These are phyloP conservation scores for Talaromyces nanjingensis DNA, from an alignment of 495 filamentous ascomycete genomes.

Conservation along the genomic window DNA sequence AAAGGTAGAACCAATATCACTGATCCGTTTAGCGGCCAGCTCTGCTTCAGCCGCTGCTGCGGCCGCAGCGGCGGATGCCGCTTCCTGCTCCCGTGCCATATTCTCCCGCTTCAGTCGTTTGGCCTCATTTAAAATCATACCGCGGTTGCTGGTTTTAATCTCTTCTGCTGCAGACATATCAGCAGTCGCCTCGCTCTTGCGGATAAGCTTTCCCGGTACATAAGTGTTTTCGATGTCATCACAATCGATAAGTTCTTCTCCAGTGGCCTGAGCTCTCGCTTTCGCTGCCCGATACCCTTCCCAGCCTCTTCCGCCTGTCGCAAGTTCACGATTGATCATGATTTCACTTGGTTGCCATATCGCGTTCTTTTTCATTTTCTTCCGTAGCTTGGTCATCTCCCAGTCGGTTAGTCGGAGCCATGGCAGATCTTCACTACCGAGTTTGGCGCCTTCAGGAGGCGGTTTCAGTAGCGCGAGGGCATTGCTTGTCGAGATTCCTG, in stretches of 20 bases:
- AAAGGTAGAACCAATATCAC: slow-evolving; percentile 45
- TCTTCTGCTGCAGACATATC: slow-evolving; percentile 29
- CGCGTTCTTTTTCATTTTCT: slow-evolving; percentile 99
- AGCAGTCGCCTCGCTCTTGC: slow-evolving; percentile 42
- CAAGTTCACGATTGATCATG: slow-evolving; percentile 89
- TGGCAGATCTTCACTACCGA: slow-evolving; percentile 70
- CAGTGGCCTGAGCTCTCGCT: slow-evolving; percentile 57
- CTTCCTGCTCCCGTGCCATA: slow-evolving; percentile 55
- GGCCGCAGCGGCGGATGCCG: slow-evolving; percentile 39
- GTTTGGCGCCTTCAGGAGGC: slow-evolving; percentile 66
- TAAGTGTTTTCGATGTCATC: slow-evolving; percentile 40
- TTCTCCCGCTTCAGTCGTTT: slow-evolving; percentile 84
- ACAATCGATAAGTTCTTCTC: slow-evolving; percentile 54
- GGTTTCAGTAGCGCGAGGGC: slow-evolving; percentile 69
- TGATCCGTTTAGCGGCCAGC: slow-evolving; percentile 51
- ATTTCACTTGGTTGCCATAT: slow-evolving; percentile 93
- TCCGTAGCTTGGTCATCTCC: slow-evolving; percentile 85
- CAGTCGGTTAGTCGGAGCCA: slow-evolving; percentile 88
- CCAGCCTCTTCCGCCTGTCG: slow-evolving; percentile 65
- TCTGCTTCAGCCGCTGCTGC: slow-evolving; percentile 53
- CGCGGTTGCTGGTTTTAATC: slow-evolving; percentile 63
- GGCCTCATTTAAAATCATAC: slow-evolving; percentile 87
- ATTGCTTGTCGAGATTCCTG: slow-evolving; percentile 72
- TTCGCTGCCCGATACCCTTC: slow-evolving; percentile 67
- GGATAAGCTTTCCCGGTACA: slow-evolving; percentile 36